Evolutionary conservation across 805 yeast genomes (phyloP).

Genomic region (Pichia pseudocactophila): DNA sequence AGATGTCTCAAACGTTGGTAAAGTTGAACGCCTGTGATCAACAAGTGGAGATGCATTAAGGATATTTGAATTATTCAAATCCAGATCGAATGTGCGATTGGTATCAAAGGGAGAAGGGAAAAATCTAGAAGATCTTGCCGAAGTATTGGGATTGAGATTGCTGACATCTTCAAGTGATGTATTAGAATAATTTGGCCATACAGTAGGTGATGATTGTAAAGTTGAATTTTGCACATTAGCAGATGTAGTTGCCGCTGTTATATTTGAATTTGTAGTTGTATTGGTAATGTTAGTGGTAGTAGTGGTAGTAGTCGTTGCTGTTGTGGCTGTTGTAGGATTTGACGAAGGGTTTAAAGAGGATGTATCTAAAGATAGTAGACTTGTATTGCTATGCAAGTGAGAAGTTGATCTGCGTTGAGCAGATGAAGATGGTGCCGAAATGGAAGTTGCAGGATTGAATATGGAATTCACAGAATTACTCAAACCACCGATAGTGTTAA

Average conservation of each 20-base stretch:
- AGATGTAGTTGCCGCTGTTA: constrained; percentile 7
- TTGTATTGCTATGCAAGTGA: not conserved
- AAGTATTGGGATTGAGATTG: constrained; percentile 11
- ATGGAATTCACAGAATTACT: not conserved
- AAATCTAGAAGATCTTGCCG: constrained; percentile 19
- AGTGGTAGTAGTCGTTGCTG: too few species aligned
- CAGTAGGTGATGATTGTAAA: constrained; percentile 16
- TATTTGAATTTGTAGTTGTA: not conserved
- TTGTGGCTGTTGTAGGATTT: not conserved
- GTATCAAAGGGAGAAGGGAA: constrained; percentile 26
- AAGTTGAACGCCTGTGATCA: not conserved
- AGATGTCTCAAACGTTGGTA: not conserved
- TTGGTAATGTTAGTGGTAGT: not conserved
- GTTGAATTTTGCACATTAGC: not conserved
- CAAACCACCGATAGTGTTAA: too few species aligned
- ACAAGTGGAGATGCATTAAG: not conserved
- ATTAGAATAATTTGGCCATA: constrained; percentile 19
- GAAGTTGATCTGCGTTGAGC: constrained; percentile 4
- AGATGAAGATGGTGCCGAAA: constrained; percentile 4
- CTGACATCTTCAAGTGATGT: constrained; percentile 19
- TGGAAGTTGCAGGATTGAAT: not conserved
- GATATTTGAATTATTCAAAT: not conserved
- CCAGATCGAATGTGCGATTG: not conserved
- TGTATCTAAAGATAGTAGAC: not conserved
- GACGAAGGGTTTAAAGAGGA: not conserved